Base-by-base conservation (phyloP, 148 eudicot genomes). In the Hydrangea macrophylla region DNA sequence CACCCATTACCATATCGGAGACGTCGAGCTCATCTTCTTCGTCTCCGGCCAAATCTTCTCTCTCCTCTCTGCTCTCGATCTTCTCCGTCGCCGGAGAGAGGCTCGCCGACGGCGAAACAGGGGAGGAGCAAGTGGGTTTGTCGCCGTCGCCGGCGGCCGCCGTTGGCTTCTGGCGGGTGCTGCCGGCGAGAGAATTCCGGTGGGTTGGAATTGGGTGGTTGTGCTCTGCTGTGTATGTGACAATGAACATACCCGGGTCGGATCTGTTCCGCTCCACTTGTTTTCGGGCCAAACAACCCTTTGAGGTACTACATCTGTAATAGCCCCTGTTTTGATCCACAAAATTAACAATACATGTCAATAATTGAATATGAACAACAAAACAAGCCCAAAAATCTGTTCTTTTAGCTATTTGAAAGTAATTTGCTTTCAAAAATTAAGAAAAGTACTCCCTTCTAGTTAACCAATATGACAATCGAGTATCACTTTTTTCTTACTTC, bases 191-290 rank as follows among this genome's bases (percentile, higher is more conserved):
- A 0, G 96, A 85, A 71, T 89, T 87, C 64, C 91, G 78, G 79
- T 89, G 93, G 17, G 86, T 84, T 1, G 98, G 98, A 75, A 88
- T 83, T 1, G 93, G 91, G 76, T 87, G 98, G 66, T 79, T 85
- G 83, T 92, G 98, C 28, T 92, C 98, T 4, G 79, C 84, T 9
- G 96, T 92, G 86, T 89, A 92, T 31, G 98, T 89, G 35, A 92
- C 83, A 6, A 92, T 86, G 77, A 92, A 92, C 89, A 82, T 85
- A 66, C 77, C 80, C 30, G 98, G 96, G 80, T 89, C 90, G 79
- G 88, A 76, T 84, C 86, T 80, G 72, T 82, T 83, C 25, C 95
- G 72, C 80, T 92, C 95, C 74, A 86, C 90, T 83, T 92, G 95
- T 77, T 92, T 92, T 37, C 97, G 81, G 62, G 82, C 82, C 70